Evolutionary conservation across 768 basidiomycete species (phyloP).

Genomic region (Boletus eberwhitei): DNA sequence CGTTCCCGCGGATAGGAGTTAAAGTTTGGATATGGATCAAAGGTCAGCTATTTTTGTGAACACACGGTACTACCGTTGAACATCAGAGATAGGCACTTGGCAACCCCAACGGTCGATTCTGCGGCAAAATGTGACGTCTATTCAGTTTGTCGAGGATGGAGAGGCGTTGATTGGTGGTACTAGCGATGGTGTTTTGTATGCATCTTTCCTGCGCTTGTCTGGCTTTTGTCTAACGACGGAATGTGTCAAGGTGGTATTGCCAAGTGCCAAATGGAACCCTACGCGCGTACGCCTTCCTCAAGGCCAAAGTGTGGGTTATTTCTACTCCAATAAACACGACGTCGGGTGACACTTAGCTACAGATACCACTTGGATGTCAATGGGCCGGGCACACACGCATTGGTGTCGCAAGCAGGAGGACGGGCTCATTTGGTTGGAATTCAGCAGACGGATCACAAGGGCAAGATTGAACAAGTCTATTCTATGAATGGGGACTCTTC

Average conservation of each 20-base stretch:
- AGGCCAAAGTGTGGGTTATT: conserved; percentile 51
- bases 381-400: conserved; percentile 44
- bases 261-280: conserved; percentile 65
- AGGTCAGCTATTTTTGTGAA: conserved; percentile 35
- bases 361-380: conserved; percentile 57
- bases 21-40: conserved; percentile 63
- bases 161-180: conserved; percentile 66
- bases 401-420: conserved; percentile 53
- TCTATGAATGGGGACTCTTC: conserved; percentile 35
- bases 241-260: conserved; percentile 55
- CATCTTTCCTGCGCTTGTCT: not conserved
- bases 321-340: not conserved
- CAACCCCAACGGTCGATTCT: conserved; percentile 59
- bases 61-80: not conserved
- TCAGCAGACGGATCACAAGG: conserved; percentile 46
- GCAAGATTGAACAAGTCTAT: conserved; percentile 52
- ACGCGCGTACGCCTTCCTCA: conserved; percentile 56
- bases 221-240: conserved; percentile 8
- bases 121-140: conserved; percentile 60
- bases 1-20: conserved; percentile 55
- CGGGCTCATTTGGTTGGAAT: conserved; percentile 51
- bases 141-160: conserved; percentile 63
- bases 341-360: conserved; percentile 10
- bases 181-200: conserved; percentile 65
- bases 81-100: conserved; percentile 50